These are phyloP conservation scores for Coelomomyces lativittatus DNA, from an alignment of 371 early-diverging fungal genomes.

Conservation along the genomic window DNA sequence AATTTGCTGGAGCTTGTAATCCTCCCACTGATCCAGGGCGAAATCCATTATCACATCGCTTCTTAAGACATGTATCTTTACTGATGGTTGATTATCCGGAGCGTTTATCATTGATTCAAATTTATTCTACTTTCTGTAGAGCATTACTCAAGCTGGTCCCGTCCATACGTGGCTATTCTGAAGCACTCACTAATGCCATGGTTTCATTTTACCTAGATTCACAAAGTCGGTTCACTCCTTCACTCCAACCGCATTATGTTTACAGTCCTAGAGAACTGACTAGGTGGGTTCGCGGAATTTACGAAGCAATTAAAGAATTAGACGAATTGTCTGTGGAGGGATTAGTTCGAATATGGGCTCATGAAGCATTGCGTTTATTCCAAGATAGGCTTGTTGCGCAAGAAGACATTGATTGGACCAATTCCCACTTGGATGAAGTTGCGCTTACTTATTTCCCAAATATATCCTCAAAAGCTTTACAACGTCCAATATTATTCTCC, in stretches of 20 bases:
- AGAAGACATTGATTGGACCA: conserved; percentile 84
- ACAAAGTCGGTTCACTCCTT: conserved; percentile 80
- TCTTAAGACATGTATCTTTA: conserved; percentile 87
- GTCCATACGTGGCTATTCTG: conserved; percentile 71
- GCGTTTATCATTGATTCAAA: conserved; percentile 72
- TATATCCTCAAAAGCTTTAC: conserved; percentile 51
- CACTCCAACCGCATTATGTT: conserved; percentile 93
- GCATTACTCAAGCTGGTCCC: conserved; percentile 92
- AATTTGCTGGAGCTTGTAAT: conserved; percentile 98
- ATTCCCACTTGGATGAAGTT: conserved; percentile 62
- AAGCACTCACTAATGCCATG: conserved; percentile 86
- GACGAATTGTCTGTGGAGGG: conserved; percentile 69
- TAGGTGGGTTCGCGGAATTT: conserved; percentile 93
- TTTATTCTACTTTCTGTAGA: conserved; percentile 80
- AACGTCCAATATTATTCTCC: conserved; percentile 85
- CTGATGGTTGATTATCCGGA: conserved; percentile 97
- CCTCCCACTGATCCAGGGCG: conserved; percentile 98
- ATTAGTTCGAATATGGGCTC: conserved; percentile 87
- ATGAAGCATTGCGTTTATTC: conserved; percentile 92
- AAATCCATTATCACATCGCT: conserved; percentile 80
- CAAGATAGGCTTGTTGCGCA: conserved; percentile 86
- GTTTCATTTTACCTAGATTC: conserved; percentile 80
- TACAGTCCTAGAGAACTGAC: conserved; percentile 97
- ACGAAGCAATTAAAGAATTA: conserved; percentile 71
- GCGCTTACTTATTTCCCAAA: conserved; percentile 77